Evolutionary conservation across 2,329 filamentous ascomycete species (phyloP).

Genomic region (Aureobasidium sp.): DNA sequence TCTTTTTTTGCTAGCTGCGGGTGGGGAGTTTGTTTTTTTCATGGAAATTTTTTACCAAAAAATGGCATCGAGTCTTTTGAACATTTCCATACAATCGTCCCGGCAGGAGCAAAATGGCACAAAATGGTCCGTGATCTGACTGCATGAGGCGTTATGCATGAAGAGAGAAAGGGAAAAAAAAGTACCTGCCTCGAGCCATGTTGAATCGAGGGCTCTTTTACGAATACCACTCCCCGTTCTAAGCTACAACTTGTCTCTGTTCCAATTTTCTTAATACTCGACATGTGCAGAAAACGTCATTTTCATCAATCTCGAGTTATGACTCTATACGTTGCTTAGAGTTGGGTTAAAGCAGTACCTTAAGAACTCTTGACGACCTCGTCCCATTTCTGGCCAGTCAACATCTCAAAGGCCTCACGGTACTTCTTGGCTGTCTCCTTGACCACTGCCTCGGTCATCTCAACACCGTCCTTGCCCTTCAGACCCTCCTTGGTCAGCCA

Average conservation of each 20-base stretch:
- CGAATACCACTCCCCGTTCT: constrained; percentile 15
- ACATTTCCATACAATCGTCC: constrained; percentile 15
- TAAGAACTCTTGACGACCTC: constrained; percentile 17
- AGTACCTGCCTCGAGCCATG: constrained; percentile 12
- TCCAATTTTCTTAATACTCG: not conserved
- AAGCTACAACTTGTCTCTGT: not conserved
- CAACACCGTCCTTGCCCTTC: constrained; percentile 67
- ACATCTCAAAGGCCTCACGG: constrained; percentile 63
- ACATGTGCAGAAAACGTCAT: constrained; percentile 3
- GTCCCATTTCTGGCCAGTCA: constrained; percentile 52
- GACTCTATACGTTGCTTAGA: not conserved
- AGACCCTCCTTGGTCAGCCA: constrained; percentile 69
- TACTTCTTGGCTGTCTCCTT: constrained; percentile 65
- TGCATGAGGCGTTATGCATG: constrained; percentile 2
- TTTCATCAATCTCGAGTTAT: not conserved
- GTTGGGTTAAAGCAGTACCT: not conserved
- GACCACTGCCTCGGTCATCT: constrained; percentile 65
- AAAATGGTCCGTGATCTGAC: constrained; percentile 12
- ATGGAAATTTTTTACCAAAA: constrained; percentile 11
- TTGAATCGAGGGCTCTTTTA: constrained; percentile 14
- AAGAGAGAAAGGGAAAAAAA: not conserved
- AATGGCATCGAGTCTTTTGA: constrained; percentile 16
- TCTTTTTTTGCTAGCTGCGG: constrained; percentile 15
- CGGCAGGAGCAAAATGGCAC: constrained; percentile 10
- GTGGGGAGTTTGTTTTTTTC: constrained; percentile 16